Evolutionary conservation across 345 rosid genomes (phyloP).

Genomic region (Populus euphratica): DNA sequence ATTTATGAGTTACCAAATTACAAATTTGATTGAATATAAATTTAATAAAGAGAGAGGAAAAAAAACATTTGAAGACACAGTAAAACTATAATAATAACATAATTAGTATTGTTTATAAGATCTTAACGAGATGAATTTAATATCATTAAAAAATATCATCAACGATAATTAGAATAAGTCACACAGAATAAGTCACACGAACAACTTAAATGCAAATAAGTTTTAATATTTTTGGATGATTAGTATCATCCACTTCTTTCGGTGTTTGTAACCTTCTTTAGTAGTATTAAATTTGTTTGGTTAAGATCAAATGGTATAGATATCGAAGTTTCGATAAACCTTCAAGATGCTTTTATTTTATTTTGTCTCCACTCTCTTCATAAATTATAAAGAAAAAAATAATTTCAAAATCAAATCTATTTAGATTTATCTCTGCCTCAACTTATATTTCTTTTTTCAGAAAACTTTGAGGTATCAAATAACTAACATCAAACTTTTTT

Average conservation of each 20-base stretch:
- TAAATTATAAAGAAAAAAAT: accelerated
- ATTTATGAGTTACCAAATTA: too few species aligned
- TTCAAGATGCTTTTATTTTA: too few species aligned
- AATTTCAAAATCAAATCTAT: too few species aligned
- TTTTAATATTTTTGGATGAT: accelerated
- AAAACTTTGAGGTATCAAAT: too few species aligned
- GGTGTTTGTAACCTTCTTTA: too few species aligned
- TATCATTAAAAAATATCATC: accelerated
- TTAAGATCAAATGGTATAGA: accelerated
- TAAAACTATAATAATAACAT: too few species aligned
- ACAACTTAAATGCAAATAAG: accelerated
- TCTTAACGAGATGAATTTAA: accelerated
- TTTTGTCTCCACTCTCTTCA: too few species aligned
- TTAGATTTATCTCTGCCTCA: too few species aligned
- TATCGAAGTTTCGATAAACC: accelerated
- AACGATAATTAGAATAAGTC: accelerated
- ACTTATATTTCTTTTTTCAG: too few species aligned
- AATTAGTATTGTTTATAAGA: accelerated
- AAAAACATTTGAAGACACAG: too few species aligned
- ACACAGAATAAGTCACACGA: accelerated
- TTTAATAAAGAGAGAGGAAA: too few species aligned
- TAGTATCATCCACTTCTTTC: accelerated
- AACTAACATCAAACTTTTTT: accelerated
- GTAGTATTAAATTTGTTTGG: accelerated
- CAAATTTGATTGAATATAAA: too few species aligned